Base-by-base conservation (phyloP, 306 rosid species). In the Trichosanthes truncata region DNA sequence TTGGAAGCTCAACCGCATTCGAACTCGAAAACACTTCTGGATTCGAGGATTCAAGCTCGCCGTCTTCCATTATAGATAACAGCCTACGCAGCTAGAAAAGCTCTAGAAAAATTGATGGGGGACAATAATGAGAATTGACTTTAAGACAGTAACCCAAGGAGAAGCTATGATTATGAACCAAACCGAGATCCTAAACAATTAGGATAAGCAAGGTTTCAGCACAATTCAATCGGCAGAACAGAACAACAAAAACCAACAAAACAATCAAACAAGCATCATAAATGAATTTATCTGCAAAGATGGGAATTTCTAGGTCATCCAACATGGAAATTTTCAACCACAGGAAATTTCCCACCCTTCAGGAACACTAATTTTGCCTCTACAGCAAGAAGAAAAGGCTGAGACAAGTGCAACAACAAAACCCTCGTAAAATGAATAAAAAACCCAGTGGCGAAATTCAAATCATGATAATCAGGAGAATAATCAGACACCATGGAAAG, bases 21-120 rank as follows among this genome's bases (percentile, higher is more conserved):
- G 91, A 87, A 78, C 88, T 85, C 20, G 93, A 77, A 78, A 91
- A 92, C 79, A 87, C 86, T 71, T 91, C 95, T 0, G 89, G 97
- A 83, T 86, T 85, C 38, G 94, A 89, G 82, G 88, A 92, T 78
- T 92, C 98, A 5, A 91, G 89, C 87, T 94, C 98, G 1, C 97
- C 97, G 84, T 89, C 97, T 36, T 92, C 98, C 98, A 94, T 94
- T 45, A n/a, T 10, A 51, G 48, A 74, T 74, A 74, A 8, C 60
- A 74, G 5, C 38, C 78, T 15, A 25, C 7, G 4, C 15, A 49
- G 78, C 45, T 74, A 17, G 59, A 26, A 48, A 73, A 26, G 8
- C 43, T 26, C 40, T 46, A 26, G 78, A 73, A 49, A 73, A 35
- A 6, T 18, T 8, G 36, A 35, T 6, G 73, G 45, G 46, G 46